Evolutionary conservation across 225 moss, liverwort and hornwort species (phyloP).

Genomic region (Neckera pumila): DNA sequence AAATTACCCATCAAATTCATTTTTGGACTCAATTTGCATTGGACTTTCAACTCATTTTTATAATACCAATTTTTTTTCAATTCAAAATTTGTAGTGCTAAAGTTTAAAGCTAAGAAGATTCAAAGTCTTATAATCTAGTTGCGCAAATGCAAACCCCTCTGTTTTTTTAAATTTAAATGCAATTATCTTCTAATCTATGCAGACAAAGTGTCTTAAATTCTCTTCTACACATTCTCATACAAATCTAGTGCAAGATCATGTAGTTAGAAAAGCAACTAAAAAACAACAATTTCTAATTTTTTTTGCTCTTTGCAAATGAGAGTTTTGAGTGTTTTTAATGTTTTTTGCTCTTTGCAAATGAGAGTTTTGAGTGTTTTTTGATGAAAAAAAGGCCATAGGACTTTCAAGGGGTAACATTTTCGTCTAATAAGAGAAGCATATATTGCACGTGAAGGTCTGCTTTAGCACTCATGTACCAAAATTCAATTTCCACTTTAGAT

Average conservation of each 20-base stretch:
- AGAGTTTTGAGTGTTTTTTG: neutral
- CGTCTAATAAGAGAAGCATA: no score
- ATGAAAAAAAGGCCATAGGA: neutral
- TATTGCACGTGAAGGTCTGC: no score
- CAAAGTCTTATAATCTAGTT: neutral
- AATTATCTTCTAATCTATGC: neutral
- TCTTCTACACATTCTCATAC: neutral
- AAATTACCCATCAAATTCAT: rapidly evolving
- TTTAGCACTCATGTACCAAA: no score
- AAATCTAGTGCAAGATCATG: neutral
- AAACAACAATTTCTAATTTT: neutral
- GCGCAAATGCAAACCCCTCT: no score
- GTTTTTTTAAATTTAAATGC: neutral
- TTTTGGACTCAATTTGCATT: neutral
- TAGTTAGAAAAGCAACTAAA: rapidly evolving
- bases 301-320: neutral
- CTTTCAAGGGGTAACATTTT: rapidly evolving
- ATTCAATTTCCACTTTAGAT: no score
- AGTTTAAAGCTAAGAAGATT: neutral
- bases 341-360: neutral
- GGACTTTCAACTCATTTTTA: neutral
- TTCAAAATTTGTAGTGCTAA: neutral
- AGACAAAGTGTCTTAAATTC: neutral
- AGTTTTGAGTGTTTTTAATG: neutral
- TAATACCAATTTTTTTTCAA: neutral